Percentiles rank a stretch among this genome's conserved stretches.
Conservation (phyloP, 2,329 filamentous ascomycete genomes). For the Leptographium radiaticola region DNA sequence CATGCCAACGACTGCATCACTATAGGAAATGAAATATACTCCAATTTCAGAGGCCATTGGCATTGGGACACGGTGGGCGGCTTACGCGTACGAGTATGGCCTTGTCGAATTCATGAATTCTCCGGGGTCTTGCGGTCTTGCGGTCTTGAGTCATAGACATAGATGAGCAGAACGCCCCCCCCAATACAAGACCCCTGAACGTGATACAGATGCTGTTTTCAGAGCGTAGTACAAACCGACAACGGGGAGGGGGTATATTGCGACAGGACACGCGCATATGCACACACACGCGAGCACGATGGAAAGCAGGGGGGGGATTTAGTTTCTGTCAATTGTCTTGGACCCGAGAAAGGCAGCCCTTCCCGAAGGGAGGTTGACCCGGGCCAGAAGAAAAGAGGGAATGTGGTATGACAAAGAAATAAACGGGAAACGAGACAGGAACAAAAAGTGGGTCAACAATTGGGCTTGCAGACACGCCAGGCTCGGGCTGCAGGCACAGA, state of each 20-base stretch:
- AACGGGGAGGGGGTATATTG: not conserved
- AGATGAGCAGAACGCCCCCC: no score
- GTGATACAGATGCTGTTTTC: no score
- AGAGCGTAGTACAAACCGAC: not conserved
- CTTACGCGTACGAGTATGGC: no score
- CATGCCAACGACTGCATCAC: no score
- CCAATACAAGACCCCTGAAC: no score
- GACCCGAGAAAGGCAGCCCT: not conserved
- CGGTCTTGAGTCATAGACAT: no score
- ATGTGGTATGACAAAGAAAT: slow-evolving; percentile 1
- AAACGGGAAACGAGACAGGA: not conserved
- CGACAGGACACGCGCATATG: not conserved
- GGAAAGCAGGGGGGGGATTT: not conserved
- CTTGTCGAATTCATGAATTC: no score
- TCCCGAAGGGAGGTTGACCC: not conserved
- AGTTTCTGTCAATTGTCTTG: not conserved
- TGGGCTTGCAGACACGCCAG: not conserved
- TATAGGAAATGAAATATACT: no score
- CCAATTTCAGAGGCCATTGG: no score
- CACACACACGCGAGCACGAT: not conserved
- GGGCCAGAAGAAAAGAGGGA: not conserved
- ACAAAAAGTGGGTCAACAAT: not conserved
- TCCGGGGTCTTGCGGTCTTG: no score
- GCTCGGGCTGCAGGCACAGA: not conserved
- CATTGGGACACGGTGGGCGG: no score